Conservation (phyloP, 768 basidiomycete species). For the Tylopilus intermedius region DNA sequence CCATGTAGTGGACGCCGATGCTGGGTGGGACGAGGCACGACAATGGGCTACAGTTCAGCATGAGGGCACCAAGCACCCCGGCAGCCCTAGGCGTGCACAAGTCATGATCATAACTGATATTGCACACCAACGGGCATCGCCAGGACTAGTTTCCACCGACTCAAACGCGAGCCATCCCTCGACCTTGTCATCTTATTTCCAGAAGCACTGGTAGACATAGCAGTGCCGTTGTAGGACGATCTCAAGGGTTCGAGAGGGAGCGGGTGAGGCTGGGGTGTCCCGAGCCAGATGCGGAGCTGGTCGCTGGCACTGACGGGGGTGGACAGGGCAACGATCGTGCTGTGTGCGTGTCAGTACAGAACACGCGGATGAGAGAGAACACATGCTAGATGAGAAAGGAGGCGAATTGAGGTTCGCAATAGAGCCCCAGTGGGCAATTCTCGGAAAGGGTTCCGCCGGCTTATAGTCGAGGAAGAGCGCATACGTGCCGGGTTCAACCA, state of each 20-base stretch:
- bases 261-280: slow-evolving; percentile 30
- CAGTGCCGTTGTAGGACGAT: slow-evolving; percentile 22
- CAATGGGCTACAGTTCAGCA: slow-evolving; percentile 1
- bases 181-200: slow-evolving; percentile 57
- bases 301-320: slow-evolving; percentile 54
- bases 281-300: slow-evolving; percentile 60
- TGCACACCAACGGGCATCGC: slow-evolving; percentile 28
- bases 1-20: neutral
- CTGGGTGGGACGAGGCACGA: slow-evolving; percentile 8
- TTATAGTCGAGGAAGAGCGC: slow-evolving; percentile 61
- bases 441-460: slow-evolving; percentile 53
- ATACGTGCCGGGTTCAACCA: slow-evolving; percentile 41
- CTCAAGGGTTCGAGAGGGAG: neutral
- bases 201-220: slow-evolving; percentile 60
- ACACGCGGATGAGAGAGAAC: neutral
- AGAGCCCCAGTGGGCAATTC: slow-evolving; percentile 46
- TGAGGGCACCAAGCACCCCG: neutral
- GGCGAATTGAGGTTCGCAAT: slow-evolving; percentile 49
- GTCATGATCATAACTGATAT: neutral
- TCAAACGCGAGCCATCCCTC: slow-evolving; percentile 55
- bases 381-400: slow-evolving; percentile 60
- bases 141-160: slow-evolving; percentile 46
- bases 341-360: neutral
- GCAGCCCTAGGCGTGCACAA: neutral
- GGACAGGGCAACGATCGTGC: slow-evolving; percentile 52